These are phyloP conservation scores for Cladophialophora chaetospira DNA, from an alignment of 2,329 filamentous ascomycete genomes.

Conservation along the genomic window DNA sequence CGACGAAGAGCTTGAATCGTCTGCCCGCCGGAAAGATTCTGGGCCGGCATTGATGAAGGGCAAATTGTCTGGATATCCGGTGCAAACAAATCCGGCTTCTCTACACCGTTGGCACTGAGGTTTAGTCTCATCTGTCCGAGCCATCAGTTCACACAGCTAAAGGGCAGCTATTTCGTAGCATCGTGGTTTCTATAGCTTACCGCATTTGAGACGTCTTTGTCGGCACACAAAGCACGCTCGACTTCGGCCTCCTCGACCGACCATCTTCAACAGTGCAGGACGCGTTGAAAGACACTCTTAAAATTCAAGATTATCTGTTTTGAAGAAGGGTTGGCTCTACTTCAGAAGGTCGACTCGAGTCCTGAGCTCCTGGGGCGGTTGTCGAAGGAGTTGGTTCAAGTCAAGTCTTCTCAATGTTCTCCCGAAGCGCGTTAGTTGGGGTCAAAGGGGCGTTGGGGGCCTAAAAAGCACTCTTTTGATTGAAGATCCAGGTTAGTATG, in stretches of 20 bases:
- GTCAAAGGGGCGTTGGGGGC: too few species aligned
- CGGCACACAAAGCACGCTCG: slow-evolving; percentile 6
- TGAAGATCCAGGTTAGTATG: too few species aligned
- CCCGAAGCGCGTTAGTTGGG: too few species aligned
- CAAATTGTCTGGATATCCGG: slow-evolving; percentile 1
- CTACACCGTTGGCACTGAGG: slow-evolving; percentile 4
- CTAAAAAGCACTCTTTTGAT: too few species aligned
- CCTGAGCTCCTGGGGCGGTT: too few species aligned
- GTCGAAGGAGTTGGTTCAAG: too few species aligned
- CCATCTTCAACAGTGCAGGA: neutral
- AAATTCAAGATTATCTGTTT: too few species aligned
- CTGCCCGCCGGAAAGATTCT: neutral
- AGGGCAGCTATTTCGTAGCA: too few species aligned
- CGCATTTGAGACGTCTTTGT: slow-evolving; percentile 6
- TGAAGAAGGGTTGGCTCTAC: too few species aligned
- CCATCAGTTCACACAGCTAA: neutral
- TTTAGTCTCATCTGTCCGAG: slow-evolving; percentile 7
- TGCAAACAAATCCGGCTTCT: neutral
- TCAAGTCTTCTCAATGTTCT: too few species aligned
- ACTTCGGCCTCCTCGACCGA: slow-evolving; percentile 5
- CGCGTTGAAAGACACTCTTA: too few species aligned
- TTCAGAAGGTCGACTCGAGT: too few species aligned
- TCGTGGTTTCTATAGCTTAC: neutral
- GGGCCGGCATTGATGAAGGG: slow-evolving; percentile 4
- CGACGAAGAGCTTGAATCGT: neutral